Conservation (phyloP, 2,329 filamentous ascomycete genomes). For the Penicillium brevicompactum region DNA sequence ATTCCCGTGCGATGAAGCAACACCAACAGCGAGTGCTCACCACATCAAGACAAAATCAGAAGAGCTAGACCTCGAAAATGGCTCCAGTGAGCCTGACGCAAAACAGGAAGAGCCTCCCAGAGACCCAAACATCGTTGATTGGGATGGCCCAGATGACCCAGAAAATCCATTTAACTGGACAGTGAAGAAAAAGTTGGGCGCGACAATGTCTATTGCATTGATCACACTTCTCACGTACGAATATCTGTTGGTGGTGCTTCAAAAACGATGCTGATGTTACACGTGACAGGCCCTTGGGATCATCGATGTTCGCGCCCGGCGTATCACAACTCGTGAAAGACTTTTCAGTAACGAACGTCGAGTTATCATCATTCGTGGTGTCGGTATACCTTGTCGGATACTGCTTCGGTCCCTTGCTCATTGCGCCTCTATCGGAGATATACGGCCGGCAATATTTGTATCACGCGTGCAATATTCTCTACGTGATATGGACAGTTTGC, state of each 20-base stretch:
- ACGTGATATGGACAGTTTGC: constrained; percentile 63
- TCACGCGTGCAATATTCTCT: constrained; percentile 60
- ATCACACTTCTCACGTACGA: constrained; percentile 38
- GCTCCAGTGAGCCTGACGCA: background rate
- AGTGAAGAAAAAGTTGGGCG: constrained; percentile 46
- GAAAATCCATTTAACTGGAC: constrained; percentile 27
- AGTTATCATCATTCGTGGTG: constrained; percentile 57
- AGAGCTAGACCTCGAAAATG: constrained; percentile 13
- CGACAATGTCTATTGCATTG: constrained; percentile 50
- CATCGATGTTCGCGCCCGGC: constrained; percentile 51
- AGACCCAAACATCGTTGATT: constrained; percentile 58
- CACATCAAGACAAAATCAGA: background rate
- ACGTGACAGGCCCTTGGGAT: constrained; percentile 33
- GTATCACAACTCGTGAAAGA: constrained; percentile 47
- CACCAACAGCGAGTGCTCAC: constrained; percentile 15
- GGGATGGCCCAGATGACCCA: constrained; percentile 61
- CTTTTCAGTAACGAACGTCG: constrained; percentile 47
- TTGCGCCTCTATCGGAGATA: constrained; percentile 64
- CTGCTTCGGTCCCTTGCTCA: constrained; percentile 59
- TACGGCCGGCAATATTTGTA: constrained; percentile 64
- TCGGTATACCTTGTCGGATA: constrained; percentile 66
- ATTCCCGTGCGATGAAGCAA: background rate
- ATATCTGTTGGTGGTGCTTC: constrained; percentile 3
- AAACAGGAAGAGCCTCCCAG: background rate
- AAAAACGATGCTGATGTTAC: background rate